A percentile compares a stretch with the other conserved stretches of the same genome.
Conservation (phyloP, 805 yeast genomes). For the Wickerhamomyces ciferrii region DNA sequence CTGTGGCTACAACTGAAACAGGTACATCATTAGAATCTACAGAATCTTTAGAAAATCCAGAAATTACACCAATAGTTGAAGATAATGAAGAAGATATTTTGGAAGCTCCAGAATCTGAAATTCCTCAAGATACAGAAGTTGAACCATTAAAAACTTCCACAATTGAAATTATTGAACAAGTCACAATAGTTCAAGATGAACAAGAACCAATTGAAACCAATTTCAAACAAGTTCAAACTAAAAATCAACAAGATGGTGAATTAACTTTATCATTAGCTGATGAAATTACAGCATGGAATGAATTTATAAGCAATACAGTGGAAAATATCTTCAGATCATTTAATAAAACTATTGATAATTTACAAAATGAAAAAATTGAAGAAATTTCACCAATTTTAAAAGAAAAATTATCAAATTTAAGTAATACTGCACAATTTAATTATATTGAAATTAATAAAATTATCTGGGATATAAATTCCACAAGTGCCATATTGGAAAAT, state of each 20-base stretch:
- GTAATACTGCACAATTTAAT: conserved; percentile 19
- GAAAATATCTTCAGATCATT: conserved; percentile 34
- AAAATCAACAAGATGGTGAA: conserved; percentile 6
- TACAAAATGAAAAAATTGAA: conserved; percentile 23
- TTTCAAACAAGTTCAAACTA: background rate
- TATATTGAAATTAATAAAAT: conserved; percentile 25
- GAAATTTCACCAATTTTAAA: conserved; percentile 24
- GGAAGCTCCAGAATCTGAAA: background rate
- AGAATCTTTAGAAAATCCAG: background rate
- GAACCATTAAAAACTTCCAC: conserved; percentile 6
- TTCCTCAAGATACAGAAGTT: conserved; percentile 6
- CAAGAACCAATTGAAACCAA: background rate
- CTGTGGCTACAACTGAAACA: conserved; percentile 8
- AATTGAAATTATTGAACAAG: conserved; percentile 4
- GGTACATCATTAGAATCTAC: conserved; percentile 12
- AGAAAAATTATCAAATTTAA: conserved; percentile 28
- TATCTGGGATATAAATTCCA: conserved; percentile 34
- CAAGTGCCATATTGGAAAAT: conserved; percentile 24
- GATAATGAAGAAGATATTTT: background rate
- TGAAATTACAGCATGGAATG: conserved; percentile 31
- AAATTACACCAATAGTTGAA: background rate
- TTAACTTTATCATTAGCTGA: conserved; percentile 24
- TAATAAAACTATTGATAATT: conserved; percentile 26
- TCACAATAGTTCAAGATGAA: conserved; percentile 6
- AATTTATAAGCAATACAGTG: conserved; percentile 31